Base-by-base conservation (phyloP, 1,284 basidiomycete species). In the Termitomyces sp. region DNA sequence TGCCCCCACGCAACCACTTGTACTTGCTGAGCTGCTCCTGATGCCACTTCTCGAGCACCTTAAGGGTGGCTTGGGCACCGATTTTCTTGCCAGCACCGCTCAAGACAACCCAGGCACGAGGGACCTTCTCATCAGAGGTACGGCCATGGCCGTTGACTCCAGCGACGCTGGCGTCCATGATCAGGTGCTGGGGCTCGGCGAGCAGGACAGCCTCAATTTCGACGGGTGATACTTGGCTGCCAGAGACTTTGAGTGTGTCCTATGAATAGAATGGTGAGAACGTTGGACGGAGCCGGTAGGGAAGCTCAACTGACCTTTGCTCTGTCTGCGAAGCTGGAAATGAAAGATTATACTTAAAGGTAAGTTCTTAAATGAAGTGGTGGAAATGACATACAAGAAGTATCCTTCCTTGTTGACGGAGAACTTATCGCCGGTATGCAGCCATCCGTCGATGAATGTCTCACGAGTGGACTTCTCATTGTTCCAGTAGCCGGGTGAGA, bases 191-290 rank as follows among this genome's bases (percentile, higher is more conserved):
- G 0, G 87, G 84, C 47, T 89, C 80, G 0, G 71, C 70, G 21
- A 83, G 72, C 0, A 89, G 68, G 15, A 77, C 76, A 28, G 81
- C 74, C 64, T 90, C 88, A 43, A 90, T 84, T 64, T 90, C 87
- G 9, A 79, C 76, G 0, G 88, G 88, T 0, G 88, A 87, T 0
- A 90, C 88, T 67, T 90, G 88, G 41, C 74, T 73, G 7, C 88
- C 87, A 0, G 86, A 88, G 5, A 90, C 76, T 63, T 90, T 89
- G 9, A 90, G 72, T 0, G 80, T 88, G 63, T 88, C 87, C 82
- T 88, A 50, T 39, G n/a, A 8, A 19, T 49, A 0, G 19, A 6
- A 38, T 28, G n/a, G 28, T 44, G 28, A 31, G 39, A 50, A 41
- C 5, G 19, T 7, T 8, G 33, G 38, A 13, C 12, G n/a, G 17